These are phyloP conservation scores for Clarireedia monteithiana DNA, from an alignment of 2,329 filamentous ascomycete genomes.

Conservation along the genomic window DNA sequence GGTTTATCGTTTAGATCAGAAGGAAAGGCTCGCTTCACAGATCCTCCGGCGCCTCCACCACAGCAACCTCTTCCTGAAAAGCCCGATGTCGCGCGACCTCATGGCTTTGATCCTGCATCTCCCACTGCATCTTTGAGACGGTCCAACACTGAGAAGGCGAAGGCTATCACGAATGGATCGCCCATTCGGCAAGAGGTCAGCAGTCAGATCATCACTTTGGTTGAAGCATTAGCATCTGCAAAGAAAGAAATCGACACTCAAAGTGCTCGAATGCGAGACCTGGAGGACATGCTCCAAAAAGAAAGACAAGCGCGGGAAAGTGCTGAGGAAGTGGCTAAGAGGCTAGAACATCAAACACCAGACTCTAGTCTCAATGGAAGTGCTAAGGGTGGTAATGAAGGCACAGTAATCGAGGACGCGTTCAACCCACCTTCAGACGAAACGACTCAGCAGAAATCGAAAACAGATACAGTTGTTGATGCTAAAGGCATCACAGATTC, in stretches of 20 bases:
- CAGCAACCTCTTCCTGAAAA: constrained; percentile 92
- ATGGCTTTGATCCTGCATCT: constrained; percentile 32
- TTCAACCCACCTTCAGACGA: constrained; percentile 34
- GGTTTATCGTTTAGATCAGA: constrained; percentile 54
- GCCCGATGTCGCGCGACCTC: constrained; percentile 57
- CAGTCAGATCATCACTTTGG: constrained; percentile 74
- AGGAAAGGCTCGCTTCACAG: constrained; percentile 77
- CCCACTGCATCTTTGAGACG: constrained; percentile 60
- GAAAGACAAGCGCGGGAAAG: constrained; percentile 76
- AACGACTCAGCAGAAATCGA: constrained; percentile 21
- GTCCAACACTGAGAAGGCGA: constrained; percentile 66
- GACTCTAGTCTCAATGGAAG: constrained; percentile 34
- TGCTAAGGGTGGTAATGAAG: constrained; percentile 31
- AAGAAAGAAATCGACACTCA: constrained; percentile 86
- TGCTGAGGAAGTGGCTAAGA: constrained; percentile 74
- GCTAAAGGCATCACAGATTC: constrained; percentile 76
- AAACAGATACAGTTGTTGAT: constrained; percentile 39
- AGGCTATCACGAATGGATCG: constrained; percentile 41
- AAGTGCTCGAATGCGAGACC: constrained; percentile 66
- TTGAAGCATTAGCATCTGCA: constrained; percentile 74
- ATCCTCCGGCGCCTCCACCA: constrained; percentile 86
- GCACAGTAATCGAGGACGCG: constrained; percentile 37
- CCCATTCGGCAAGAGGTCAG: constrained; percentile 44
- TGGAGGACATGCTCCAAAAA: constrained; percentile 70
- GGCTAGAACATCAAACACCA: constrained; percentile 52